These are phyloP conservation scores for Dalbergia cultrata DNA, from an alignment of 306 rosid species.

Conservation along the genomic window DNA sequence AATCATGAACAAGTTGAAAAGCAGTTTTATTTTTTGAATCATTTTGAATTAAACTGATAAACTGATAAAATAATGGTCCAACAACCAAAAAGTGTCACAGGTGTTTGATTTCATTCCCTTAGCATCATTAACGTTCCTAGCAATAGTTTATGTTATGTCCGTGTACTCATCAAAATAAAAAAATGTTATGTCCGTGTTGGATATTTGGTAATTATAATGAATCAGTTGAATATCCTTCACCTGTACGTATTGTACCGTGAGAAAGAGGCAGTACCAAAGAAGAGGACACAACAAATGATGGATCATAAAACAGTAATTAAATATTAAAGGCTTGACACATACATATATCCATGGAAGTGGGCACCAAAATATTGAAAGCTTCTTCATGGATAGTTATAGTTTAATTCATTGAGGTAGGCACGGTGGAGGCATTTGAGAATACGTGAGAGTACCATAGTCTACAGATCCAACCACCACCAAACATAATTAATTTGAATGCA, in stretches of 20 bases:
- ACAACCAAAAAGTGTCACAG: slow-evolving; percentile 5
- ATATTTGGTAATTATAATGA: slow-evolving; percentile 27
- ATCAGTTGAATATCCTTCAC: slow-evolving; percentile 38
- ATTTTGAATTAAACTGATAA: slow-evolving; percentile 25
- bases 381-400: slow-evolving; percentile 17
- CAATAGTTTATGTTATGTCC: slow-evolving; percentile 5
- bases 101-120: not conserved
- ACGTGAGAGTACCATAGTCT: not conserved
- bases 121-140: not conserved
- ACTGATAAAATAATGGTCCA: not conserved
- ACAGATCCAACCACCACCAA: slow-evolving; percentile 43
- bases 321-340: slow-evolving; percentile 23
- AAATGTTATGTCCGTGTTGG: not conserved
- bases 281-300: slow-evolving; percentile 25
- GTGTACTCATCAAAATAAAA: too few species aligned
- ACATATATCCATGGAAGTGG: slow-evolving; percentile 25
- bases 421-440: slow-evolving; percentile 13
- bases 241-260: slow-evolving; percentile 20
- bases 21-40: slow-evolving; percentile 4
- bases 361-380: slow-evolving; percentile 35
- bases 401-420: slow-evolving; percentile 27
- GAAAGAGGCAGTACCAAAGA: slow-evolving; percentile 31
- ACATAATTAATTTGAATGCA: slow-evolving; percentile 24
- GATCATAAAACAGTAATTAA: not conserved
- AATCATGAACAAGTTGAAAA: slow-evolving; percentile 28